These are phyloP conservation scores for Exophiala calicioides DNA, from an alignment of 2,329 filamentous ascomycete genomes.

Conservation along the genomic window DNA sequence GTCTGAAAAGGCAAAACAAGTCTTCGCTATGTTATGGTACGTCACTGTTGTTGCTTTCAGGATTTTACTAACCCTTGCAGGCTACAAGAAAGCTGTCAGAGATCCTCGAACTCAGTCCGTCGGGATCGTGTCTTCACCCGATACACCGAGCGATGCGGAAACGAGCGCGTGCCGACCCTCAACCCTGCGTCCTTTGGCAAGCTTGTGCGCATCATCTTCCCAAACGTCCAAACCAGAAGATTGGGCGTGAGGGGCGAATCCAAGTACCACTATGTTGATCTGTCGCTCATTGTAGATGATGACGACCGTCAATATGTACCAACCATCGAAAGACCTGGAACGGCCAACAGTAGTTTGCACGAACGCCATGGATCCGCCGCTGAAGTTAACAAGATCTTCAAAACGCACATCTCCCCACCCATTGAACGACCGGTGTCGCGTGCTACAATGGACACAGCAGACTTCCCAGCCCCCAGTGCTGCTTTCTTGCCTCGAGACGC, in stretches of 20 bases:
- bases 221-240: conserved; percentile 87
- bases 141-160: conserved; percentile 90
- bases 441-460: conserved; percentile 35
- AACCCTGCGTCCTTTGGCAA: conserved; percentile 98
- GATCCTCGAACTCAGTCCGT: conserved; percentile 69
- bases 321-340: conserved; percentile 22
- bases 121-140: conserved; percentile 92
- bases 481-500: conserved; percentile 20
- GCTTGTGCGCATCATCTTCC: conserved; percentile 92
- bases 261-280: conserved; percentile 84
- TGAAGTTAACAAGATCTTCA: conserved; percentile 19
- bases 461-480: conserved; percentile 35
- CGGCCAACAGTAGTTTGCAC: conserved; percentile 20
- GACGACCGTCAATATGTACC: conserved; percentile 25
- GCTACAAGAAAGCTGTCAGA: conserved; percentile 51
- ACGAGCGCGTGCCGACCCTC: conserved; percentile 87
- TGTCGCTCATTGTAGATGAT: conserved; percentile 40
- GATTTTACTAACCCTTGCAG: conserved; percentile 32
- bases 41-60: conserved; percentile 16
- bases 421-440: conserved; percentile 26
- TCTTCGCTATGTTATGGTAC: conserved; percentile 56
- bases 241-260: conserved; percentile 94
- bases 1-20: conserved; percentile 54
- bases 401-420: conserved; percentile 21
- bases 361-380: conserved; percentile 24